A percentile compares a stretch with the other conserved stretches of the same genome.
phyloP scores from a whole-genome alignment of 116 monocot species.

The Iris pallida region DNA sequence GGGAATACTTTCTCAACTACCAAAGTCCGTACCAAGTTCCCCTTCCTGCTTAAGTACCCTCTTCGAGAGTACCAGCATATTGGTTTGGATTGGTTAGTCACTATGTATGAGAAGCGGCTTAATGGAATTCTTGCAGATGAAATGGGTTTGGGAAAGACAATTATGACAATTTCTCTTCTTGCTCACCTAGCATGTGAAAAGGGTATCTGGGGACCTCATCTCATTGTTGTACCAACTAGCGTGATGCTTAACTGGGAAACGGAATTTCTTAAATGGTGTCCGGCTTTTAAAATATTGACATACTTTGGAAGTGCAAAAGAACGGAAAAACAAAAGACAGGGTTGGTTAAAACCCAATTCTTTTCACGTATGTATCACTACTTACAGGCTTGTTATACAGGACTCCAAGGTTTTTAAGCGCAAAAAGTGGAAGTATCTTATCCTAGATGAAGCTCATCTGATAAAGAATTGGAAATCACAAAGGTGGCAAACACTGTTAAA shows the following conservation, averaged over 20 bases:
- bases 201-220: conserved; percentile 98
- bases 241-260: conserved; percentile 99
- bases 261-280: conserved; percentile 98
- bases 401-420: conserved; percentile 91
- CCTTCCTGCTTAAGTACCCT: conserved; percentile 92
- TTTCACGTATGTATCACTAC: conserved; percentile 98
- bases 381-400: conserved; percentile 92
- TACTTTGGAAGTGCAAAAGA: conserved; percentile 99
- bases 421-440: conserved; percentile 99
- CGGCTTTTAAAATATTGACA: conserved; percentile 97
- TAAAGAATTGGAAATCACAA: conserved; percentile 99
- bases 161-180: conserved; percentile 98
- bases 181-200: conserved; percentile 98
- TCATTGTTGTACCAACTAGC: conserved; percentile 98
- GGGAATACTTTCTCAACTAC: conserved; percentile 98
- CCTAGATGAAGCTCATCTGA: conserved; percentile 97
- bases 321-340: conserved; percentile 88
- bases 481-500: conserved; percentile 97
- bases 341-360: conserved; percentile 92
- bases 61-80: conserved; percentile 98
- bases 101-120: conserved; percentile 96
- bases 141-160: conserved; percentile 99
- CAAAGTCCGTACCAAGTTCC: conserved; percentile 93
- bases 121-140: conserved; percentile 99
- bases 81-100: conserved; percentile 96